Evolutionary conservation across 2,329 filamentous ascomycete genomes (phyloP).

Genomic region (Lojkania enalia): DNA sequence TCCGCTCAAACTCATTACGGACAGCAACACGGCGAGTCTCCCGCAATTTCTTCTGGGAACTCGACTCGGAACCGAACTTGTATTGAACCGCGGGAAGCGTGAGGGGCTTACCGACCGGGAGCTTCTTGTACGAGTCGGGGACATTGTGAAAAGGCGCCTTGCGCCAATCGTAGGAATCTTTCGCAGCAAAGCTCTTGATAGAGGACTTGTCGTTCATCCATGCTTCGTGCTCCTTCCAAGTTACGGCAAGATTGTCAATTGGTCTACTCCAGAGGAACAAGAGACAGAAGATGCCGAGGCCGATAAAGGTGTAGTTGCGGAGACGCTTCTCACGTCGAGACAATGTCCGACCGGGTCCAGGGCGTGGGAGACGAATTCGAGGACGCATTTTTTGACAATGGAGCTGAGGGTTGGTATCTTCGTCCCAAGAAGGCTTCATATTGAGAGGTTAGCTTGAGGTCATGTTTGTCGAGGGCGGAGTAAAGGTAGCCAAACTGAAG

Average conservation of each 20-base stretch:
- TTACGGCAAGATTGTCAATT: conserved; percentile 33
- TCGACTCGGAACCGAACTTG: conserved; percentile 42
- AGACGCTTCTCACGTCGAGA: too few species aligned
- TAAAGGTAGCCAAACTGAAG: too few species aligned
- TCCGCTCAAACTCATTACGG: conserved; percentile 47
- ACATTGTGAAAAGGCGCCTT: conserved; percentile 46
- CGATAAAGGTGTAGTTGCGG: conserved; percentile 29
- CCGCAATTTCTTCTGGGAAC: conserved; percentile 26
- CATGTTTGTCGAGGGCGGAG: too few species aligned
- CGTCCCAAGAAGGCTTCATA: too few species aligned
- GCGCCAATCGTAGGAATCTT: conserved; percentile 46
- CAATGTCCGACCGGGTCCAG: too few species aligned
- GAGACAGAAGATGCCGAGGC: conserved; percentile 27
- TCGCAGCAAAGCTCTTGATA: conserved; percentile 19
- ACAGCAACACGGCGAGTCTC: conserved; percentile 43
- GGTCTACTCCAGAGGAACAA: conserved; percentile 35
- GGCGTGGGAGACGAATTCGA: too few species aligned
- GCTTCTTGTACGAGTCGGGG: conserved; percentile 36
- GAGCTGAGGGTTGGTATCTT: too few species aligned
- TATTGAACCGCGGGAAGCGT: conserved; percentile 48
- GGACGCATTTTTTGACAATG: too few species aligned
- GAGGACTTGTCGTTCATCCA: conserved; percentile 38
- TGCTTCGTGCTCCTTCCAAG: conserved; percentile 30
- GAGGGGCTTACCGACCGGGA: conserved; percentile 44
- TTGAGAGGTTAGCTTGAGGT: too few species aligned